Conservation (phyloP, 2,329 filamentous ascomycete genomes). For the Aspergillus uvarum region DNA sequence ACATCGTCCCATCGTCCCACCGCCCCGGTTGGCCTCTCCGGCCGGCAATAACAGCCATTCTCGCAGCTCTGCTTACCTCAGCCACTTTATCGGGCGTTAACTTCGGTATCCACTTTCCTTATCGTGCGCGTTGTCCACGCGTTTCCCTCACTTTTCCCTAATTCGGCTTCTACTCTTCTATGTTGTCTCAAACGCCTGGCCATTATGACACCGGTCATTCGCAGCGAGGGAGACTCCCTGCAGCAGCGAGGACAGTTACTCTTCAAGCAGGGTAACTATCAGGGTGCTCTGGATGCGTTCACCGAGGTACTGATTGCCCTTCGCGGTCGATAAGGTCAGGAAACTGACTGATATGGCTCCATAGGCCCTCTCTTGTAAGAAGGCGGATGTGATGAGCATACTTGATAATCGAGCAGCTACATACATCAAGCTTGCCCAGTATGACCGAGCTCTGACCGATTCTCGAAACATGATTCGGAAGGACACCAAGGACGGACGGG, state of each 20-base stretch:
- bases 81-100: neutral
- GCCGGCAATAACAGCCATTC: constrained; percentile 19
- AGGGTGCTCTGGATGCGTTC: constrained; percentile 45
- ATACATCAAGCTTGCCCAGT: constrained; percentile 53
- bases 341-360: constrained; percentile 3
- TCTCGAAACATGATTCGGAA: constrained; percentile 57
- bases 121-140: constrained; percentile 3
- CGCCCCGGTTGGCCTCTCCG: constrained; percentile 11
- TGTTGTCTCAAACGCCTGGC: neutral
- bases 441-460: constrained; percentile 55
- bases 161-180: neutral
- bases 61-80: constrained; percentile 21
- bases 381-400: constrained; percentile 40
- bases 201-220: constrained; percentile 5
- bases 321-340: constrained; percentile 12
- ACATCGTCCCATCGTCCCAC: too few relatives aligned
- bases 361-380: constrained; percentile 40
- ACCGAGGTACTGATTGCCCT: constrained; percentile 33
- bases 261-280: constrained; percentile 46
- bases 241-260: constrained; percentile 44
- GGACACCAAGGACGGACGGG: constrained; percentile 52
- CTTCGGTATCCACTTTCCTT: neutral
- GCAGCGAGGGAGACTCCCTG: constrained; percentile 23
- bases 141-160: neutral
- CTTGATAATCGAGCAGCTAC: constrained; percentile 58